Evolutionary conservation across 129 eudicot species (phyloP), one percentile per base, ranked within the genome.

Genomic region (Glebionis coronaria): DNA sequence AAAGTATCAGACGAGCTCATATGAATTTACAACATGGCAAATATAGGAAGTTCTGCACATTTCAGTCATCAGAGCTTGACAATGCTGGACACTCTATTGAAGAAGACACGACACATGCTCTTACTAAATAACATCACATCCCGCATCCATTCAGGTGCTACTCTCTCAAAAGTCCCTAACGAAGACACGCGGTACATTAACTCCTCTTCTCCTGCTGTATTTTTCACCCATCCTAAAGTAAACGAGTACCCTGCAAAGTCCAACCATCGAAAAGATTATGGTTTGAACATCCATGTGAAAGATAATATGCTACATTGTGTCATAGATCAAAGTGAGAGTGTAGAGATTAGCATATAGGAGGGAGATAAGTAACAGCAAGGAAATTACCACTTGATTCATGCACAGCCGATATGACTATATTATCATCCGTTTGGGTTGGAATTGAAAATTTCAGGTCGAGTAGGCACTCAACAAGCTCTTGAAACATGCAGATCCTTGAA

Each of bases 101-200:
- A 88, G 76, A 92, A 92, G 72, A 82, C 11, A 7, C 84, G 79
- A 63, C 85, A 86, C 95, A 86, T 88, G 50, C 76, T 80, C 38
- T 70, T 73, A 73, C 87, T 79, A 71, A 92, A 88, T 55, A 76
- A 76, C 13, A 92, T n/a, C 18, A 63, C 84, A 12, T 86, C 96
- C 44, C 80, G 77, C 98, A 88, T 88, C 95, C 95, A 92, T 57
- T 88, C 98, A 0, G 95, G 98, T 18, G 98, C 98, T 42, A 92
- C 87, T 61, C 80, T 85, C 29, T 86, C 96, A 70, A 92, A 82
- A 0, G 98, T 88, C 31, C 98, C 98, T 73, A 88, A 35, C 5
- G 98, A 86, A 40, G 79, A 66, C 19, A 72, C 84, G 2, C 71
- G 77, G 51, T 92, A 92, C 31, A 82, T 57, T 59, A 92, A 15